phyloP scores from a whole-genome alignment of 805 yeast species.

The Zygotorulaspora florentina region DNA sequence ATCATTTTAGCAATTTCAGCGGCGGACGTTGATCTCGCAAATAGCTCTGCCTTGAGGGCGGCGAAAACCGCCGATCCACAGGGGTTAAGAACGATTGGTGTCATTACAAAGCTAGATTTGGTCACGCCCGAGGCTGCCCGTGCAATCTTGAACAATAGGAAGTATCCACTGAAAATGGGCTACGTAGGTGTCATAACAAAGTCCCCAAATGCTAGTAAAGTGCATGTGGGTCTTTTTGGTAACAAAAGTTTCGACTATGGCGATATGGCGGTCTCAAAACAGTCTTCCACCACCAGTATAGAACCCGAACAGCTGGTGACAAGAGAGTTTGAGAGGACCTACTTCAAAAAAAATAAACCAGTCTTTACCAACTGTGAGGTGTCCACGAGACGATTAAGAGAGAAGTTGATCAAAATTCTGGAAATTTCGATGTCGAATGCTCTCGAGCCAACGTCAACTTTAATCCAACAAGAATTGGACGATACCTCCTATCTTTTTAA shows the following conservation, averaged over 20 bases:
- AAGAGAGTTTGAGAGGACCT: conserved; percentile 63
- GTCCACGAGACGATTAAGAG: conserved; percentile 71
- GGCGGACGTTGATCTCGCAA: conserved; percentile 97
- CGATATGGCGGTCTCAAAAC: neutral
- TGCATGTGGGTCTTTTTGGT: conserved; percentile 19
- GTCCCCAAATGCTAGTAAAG: conserved; percentile 44
- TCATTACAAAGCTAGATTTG: conserved; percentile 87
- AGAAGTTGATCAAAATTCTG: conserved; percentile 76
- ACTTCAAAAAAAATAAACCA: conserved; percentile 59
- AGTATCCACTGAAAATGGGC: conserved; percentile 92
- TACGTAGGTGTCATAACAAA: conserved; percentile 97
- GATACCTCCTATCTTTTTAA: conserved; percentile 90
- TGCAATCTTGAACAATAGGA: conserved; percentile 63
- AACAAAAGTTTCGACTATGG: conserved; percentile 5
- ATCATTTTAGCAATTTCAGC: conserved; percentile 94
- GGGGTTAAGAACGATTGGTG: conserved; percentile 96
- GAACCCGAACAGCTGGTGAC: conserved; percentile 34
- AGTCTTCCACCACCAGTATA: neutral
- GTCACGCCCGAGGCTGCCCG: conserved; percentile 75
- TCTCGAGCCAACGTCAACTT: conserved; percentile 76
- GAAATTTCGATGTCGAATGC: conserved; percentile 90
- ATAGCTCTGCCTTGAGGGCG: conserved; percentile 90
- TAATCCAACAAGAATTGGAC: conserved; percentile 87
- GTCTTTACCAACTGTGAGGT: conserved; percentile 61
- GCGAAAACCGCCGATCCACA: conserved; percentile 85